A percentile compares a stretch with the other conserved stretches of the same genome.
Evolutionary conservation across 1,139 yeast species (phyloP).

Genomic region (Blastobotrys indianensis): DNA sequence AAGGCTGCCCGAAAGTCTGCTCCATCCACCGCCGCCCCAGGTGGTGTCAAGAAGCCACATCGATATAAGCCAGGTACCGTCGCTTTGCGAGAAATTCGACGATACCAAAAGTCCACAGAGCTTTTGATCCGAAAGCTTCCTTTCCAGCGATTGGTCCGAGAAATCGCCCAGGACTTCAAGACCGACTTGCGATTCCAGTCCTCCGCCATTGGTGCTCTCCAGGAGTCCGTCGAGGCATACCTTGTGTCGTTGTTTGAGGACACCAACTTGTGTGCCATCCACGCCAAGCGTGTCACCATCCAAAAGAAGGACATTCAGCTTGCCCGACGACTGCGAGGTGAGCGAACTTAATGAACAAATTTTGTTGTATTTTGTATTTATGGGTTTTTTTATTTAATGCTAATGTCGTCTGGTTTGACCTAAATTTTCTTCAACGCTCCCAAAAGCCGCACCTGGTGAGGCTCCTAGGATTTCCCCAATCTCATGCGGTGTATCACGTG

Average conservation of each 20-base stretch:
- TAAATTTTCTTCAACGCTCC: not conserved
- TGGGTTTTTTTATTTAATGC: slow-evolving; percentile 8
- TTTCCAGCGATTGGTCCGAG: slow-evolving; percentile 97
- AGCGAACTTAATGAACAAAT: slow-evolving; percentile 20
- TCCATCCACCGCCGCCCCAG: slow-evolving; percentile 63
- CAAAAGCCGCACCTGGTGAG: too few relatives aligned
- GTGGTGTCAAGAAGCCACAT: slow-evolving; percentile 99
- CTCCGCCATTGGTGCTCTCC: slow-evolving; percentile 97
- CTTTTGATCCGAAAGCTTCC: slow-evolving; percentile 94
- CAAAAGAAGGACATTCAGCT: slow-evolving; percentile 98
- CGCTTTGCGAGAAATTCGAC: slow-evolving; percentile 98
- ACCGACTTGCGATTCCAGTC: slow-evolving; percentile 97
- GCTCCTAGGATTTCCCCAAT: too few relatives aligned
- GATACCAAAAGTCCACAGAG: slow-evolving; percentile 97
- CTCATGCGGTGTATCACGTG: too few relatives aligned
- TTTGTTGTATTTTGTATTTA: slow-evolving; percentile 3
- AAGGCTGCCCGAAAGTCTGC: slow-evolving; percentile 99
- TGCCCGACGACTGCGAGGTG: slow-evolving; percentile 99
- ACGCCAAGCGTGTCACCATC: slow-evolving; percentile 98
- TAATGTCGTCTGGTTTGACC: slow-evolving; percentile 3
- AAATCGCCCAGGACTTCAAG: slow-evolving; percentile 96
- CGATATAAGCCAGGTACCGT: slow-evolving; percentile 99
- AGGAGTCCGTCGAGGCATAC: slow-evolving; percentile 98
- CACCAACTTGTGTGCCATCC: slow-evolving; percentile 97
- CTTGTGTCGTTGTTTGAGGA: slow-evolving; percentile 85